A percentile compares a stretch with the other conserved stretches of the same genome.
phyloP scores from a whole-genome alignment of 345 rosid species.

The Carallia pectinifolia region DNA sequence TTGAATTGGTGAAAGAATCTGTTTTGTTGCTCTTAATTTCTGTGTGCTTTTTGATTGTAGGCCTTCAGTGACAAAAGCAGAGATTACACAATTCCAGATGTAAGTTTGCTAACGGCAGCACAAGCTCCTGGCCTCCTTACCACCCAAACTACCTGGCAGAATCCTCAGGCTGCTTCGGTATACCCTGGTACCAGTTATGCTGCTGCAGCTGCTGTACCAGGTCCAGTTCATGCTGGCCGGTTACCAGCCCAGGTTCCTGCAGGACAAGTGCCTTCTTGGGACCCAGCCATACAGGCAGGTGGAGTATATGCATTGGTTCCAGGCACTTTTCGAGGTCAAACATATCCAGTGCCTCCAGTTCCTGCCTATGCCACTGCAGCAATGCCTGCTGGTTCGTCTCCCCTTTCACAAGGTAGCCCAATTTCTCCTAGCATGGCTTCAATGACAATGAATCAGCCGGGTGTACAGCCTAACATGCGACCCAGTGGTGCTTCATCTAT shows the following conservation, averaged over 20 bases:
- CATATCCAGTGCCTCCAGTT: conserved; percentile 28
- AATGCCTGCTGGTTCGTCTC: conserved; percentile 38
- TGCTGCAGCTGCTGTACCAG: conserved; percentile 33
- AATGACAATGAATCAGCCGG: conserved; percentile 34
- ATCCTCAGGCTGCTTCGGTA: conserved; percentile 43
- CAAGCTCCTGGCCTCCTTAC: conserved; percentile 47
- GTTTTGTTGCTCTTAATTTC: conserved; percentile 7
- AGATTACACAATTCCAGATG: conserved; percentile 80
- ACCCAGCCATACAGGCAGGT: conserved; percentile 35
- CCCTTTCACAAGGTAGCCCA: conserved; percentile 28
- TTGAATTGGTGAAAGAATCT: conserved; percentile 4
- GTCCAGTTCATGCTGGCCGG: conserved; percentile 39
- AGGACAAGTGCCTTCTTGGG: conserved; percentile 49
- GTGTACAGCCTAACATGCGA: conserved; percentile 30
- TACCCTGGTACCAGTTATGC: conserved; percentile 45
- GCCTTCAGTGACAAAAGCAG: conserved; percentile 93
- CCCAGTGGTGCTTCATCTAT: conserved; percentile 35
- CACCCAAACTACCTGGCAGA: conserved; percentile 63
- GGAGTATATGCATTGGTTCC: conserved; percentile 29
- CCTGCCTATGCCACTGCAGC: conserved; percentile 31
- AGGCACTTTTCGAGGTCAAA: conserved; percentile 36
- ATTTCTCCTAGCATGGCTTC: conserved; percentile 20
- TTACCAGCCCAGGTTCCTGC: conserved; percentile 33
- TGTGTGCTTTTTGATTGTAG: conserved; percentile 31
- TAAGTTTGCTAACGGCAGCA: conserved; percentile 45